These are phyloP conservation scores for Tirmania nivea DNA, from an alignment of 495 filamentous ascomycete species.

Conservation along the genomic window DNA sequence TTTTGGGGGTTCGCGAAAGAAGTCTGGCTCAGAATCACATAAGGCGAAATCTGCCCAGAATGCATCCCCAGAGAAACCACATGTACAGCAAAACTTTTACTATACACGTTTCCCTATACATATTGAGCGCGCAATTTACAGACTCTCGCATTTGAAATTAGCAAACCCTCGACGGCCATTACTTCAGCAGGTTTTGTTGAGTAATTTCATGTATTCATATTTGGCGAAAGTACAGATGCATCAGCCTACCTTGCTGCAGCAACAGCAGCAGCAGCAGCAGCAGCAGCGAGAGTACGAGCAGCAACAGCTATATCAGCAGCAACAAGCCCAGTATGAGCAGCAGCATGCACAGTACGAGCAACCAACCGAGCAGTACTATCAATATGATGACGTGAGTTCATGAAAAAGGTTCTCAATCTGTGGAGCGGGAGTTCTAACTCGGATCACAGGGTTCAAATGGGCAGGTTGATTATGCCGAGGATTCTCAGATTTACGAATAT, in stretches of 20 bases:
- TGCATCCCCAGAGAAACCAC: conserved; percentile 57
- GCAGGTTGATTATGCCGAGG: background rate
- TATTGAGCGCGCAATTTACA: conserved; percentile 91
- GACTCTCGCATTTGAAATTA: conserved; percentile 97
- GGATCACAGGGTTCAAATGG: background rate
- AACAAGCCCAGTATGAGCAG: conserved; percentile 20
- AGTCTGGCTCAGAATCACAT: conserved; percentile 38
- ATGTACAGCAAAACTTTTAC: conserved; percentile 49
- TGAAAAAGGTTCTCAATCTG: background rate
- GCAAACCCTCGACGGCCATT: conserved; percentile 84
- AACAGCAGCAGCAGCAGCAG: conserved; percentile 39
- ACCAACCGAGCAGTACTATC: conserved; percentile 9
- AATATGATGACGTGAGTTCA: conserved; percentile 3
- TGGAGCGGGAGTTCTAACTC: no score
- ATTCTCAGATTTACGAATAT: background rate
- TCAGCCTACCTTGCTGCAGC: conserved; percentile 60
- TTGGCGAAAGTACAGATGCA: conserved; percentile 96
- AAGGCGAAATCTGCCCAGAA: conserved; percentile 55
- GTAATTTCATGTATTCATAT: conserved; percentile 99
- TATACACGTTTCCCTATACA: conserved; percentile 92
- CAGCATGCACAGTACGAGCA: conserved; percentile 22
- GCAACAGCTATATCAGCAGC: conserved; percentile 10
- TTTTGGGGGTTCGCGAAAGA: conserved; percentile 70
- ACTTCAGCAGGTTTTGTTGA: conserved; percentile 88
- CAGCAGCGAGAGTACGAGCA: conserved; percentile 28